Base-by-base conservation (phyloP, 495 filamentous ascomycete species). In the Penicillium chermesinum region DNA sequence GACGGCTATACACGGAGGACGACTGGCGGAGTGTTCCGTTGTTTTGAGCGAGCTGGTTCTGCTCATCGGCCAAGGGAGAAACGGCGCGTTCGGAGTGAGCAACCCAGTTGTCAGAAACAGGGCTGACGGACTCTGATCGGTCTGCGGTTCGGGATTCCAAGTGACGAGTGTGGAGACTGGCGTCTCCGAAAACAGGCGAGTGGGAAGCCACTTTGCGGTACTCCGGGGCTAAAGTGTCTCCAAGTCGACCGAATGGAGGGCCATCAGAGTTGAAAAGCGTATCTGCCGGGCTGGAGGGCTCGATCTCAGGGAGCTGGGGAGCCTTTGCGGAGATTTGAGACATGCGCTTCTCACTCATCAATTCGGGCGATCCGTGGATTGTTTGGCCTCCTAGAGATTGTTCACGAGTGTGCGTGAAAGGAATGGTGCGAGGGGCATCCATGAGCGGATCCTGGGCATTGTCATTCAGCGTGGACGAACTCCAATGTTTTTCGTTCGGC, bases 321-420 rank as follows among this genome's bases (percentile, higher is more conserved):
- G 33, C 55, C 35, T 55, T 48, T 10, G 59, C 43, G 2, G 57
- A 54, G 17, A 49, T 35, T n/a, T 53, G 52, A 0, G 62, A 63
- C 15, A 58, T 44, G 3, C 59, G 58, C 10, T 60, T 56, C 10
- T 58, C 52, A 14, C 57, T 48, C 5, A 49, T 34, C 19, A 52
- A 40, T 44, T 53, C 49, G 34, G 50, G 42, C 9, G 65, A 68
- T 44, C 68, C 69, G 7, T 77, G 41, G 14, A 47, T 48, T 4
- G 50, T 52, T 9, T 56, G 47, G 38, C 42, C 74, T 6, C 67
- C 65, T 2, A 76, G 75, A 1, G 84, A 87, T 19, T 78, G 68
- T 9, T 65, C 70, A 34, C 88, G 75, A 1, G 85, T 89, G 58
- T 89, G 82, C 72, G 84, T 77, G 67, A 94, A 94, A 7, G 88